Evolutionary conservation across 768 basidiomycete species (phyloP).

Genomic region (Termitomyces sp.): DNA sequence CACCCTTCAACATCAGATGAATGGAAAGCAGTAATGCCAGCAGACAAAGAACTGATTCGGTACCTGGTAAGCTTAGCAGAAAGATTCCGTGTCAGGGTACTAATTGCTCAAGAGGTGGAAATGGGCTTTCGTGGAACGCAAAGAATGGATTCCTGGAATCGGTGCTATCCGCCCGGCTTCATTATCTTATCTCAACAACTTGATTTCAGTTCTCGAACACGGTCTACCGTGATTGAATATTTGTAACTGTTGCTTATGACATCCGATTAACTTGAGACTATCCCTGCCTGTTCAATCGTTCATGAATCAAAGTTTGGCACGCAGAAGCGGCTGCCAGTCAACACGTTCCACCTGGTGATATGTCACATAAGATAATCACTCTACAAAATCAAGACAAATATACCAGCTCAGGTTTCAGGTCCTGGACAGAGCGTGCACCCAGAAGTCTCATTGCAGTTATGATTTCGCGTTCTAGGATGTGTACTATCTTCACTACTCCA

Average conservation of each 20-base stretch:
- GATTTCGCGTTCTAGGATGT: slow-evolving; percentile 77
- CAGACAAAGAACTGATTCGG: slow-evolving; percentile 65
- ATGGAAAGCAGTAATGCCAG: slow-evolving; percentile 62
- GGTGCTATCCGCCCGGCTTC: slow-evolving; percentile 38
- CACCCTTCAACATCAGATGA: slow-evolving; percentile 34
- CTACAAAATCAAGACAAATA: slow-evolving; percentile 12
- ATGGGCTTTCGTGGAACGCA: slow-evolving; percentile 57
- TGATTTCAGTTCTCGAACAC: slow-evolving; percentile 34
- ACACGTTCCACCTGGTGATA: slow-evolving; percentile 53
- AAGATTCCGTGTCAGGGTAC: neutral
- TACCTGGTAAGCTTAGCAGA: slow-evolving; percentile 50
- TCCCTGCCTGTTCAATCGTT: neutral
- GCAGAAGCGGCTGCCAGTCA: slow-evolving; percentile 54
- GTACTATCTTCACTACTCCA: slow-evolving; percentile 62
- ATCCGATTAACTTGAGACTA: neutral
- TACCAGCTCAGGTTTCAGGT: slow-evolving; percentile 77
- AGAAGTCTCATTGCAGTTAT: slow-evolving; percentile 70
- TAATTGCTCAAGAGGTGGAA: slow-evolving; percentile 54
- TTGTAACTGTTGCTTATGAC: neutral
- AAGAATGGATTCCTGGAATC: slow-evolving; percentile 43
- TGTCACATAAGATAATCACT: neutral
- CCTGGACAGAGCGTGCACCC: slow-evolving; percentile 60
- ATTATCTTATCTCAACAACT: slow-evolving; percentile 31
- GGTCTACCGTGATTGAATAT: neutral
- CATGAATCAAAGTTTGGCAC: slow-evolving; percentile 28